Evolutionary conservation across 352 stramenopile species (phyloP), one percentile per base, ranked within the genome.

Genomic region (Phytophthora niederhauseri): DNA sequence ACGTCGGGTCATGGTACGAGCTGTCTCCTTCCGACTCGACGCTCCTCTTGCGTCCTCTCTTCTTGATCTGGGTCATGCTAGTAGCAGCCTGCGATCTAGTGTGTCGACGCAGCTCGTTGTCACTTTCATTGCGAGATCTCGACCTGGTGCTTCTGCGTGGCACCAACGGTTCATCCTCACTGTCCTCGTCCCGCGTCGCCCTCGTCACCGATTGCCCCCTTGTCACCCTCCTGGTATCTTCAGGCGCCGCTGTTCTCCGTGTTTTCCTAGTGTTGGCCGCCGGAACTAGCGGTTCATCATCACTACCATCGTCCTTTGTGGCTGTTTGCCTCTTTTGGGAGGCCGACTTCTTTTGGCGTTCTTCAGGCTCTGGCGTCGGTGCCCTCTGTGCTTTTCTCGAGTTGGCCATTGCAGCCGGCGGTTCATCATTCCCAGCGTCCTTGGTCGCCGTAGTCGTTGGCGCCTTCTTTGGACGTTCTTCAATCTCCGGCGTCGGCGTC

Each of bases 1-100:
- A 69, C 12, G 38, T 64, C 45, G 58, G 51, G 20, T 62, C 58
- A 56, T 68, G 51, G 28, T 64, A 72, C 31, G 59, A 59, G n/a
- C 5, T 60, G n/a, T 64, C 51, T 49, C 8, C 34, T 20, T 73
- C 60, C 9, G 38, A 62, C 30, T 67, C 64, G 3, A 26, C 14
- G 36, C 17, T 54, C 28, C 43, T 53, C 20, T 56, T 55, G n/a
- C 48, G 54, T 36, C 45, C 36, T 38, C 24, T 61, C 41, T 46
- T 60, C 43, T 34, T 58, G 3, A 6, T 20, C 9, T n/a, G 26
- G 61, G 41, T n/a, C 9, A 6, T 31, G 7, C 14, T 41, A 41
- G 7, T 9, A 15, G 34, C 34, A 41, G 11, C 11, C 14, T 14
- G 11, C 34, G 34, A 41, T 15, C 34, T 41, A 41, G 11, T 41